These are phyloP conservation scores for Pseudogymnoascus sp. DNA, from an alignment of 2,329 filamentous ascomycete species.

Conservation along the genomic window DNA sequence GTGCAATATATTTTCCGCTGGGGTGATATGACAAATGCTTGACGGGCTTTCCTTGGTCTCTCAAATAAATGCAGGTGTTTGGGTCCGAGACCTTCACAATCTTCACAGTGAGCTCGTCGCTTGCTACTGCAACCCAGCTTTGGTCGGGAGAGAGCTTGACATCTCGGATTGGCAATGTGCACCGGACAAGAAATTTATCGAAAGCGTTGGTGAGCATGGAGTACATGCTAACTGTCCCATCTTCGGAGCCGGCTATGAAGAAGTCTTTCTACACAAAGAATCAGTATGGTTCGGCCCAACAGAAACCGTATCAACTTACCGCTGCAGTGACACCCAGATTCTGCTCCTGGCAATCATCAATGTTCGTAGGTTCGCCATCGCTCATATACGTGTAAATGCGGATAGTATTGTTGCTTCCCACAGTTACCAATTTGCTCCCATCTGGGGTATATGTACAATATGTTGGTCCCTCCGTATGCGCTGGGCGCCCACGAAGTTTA, in stretches of 20 bases:
- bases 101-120: slow-evolving; percentile 89
- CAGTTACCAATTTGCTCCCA: slow-evolving; percentile 79
- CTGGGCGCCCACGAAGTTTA: slow-evolving; percentile 57
- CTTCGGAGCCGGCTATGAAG: slow-evolving; percentile 85
- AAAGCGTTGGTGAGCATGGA: slow-evolving; percentile 67
- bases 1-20: slow-evolving; percentile 64
- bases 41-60: slow-evolving; percentile 78
- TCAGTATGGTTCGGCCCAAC: slow-evolving; percentile 14
- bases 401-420: slow-evolving; percentile 88
- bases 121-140: slow-evolving; percentile 90
- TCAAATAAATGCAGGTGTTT: slow-evolving; percentile 65
- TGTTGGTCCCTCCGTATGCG: slow-evolving; percentile 78
- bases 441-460: slow-evolving; percentile 85
- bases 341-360: slow-evolving; percentile 84
- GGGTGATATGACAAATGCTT: slow-evolving; percentile 88
- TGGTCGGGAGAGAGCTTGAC: slow-evolving; percentile 74
- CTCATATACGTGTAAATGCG: slow-evolving; percentile 87
- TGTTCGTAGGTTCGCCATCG: slow-evolving; percentile 84
- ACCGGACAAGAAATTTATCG: slow-evolving; percentile 75
- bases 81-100: slow-evolving; percentile 78
- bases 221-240: slow-evolving; percentile 93
- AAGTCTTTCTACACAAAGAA: slow-evolving; percentile 54
- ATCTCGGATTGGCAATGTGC: slow-evolving; percentile 79
- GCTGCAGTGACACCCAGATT: slow-evolving; percentile 73
- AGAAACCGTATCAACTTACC: slow-evolving; percentile 30